A percentile compares a stretch with the other conserved stretches of the same genome.
Conservation (phyloP, 2,329 filamentous ascomycete genomes). For the Magnaporthiopsis incrustans region DNA sequence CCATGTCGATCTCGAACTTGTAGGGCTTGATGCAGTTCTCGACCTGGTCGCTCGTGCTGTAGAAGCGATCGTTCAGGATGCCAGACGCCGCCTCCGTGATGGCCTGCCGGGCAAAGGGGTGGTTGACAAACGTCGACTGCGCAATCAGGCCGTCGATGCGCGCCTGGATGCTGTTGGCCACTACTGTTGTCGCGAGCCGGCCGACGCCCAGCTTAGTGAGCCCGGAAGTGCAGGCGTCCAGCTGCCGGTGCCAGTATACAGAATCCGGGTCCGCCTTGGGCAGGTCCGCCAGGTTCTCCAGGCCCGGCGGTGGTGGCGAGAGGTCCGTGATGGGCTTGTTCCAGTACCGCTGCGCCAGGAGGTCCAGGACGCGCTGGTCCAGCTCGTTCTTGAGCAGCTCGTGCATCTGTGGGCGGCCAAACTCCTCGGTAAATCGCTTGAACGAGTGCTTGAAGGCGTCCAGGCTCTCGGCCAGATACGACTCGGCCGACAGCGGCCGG, state of each 20-base stretch:
- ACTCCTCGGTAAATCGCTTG: constrained; percentile 83
- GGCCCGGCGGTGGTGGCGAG: constrained; percentile 55
- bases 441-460: constrained; percentile 98
- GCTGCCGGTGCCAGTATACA: constrained; percentile 85
- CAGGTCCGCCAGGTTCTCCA: constrained; percentile 66
- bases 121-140: constrained; percentile 76
- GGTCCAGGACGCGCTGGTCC: constrained; percentile 88
- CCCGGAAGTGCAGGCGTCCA: constrained; percentile 84
- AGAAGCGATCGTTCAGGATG: constrained; percentile 89
- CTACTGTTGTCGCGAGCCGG: constrained; percentile 82
- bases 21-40: constrained; percentile 99
- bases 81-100: constrained; percentile 84
- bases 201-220: constrained; percentile 93
- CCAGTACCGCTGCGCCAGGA: constrained; percentile 92
- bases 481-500: constrained; percentile 86
- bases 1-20: constrained; percentile 95
- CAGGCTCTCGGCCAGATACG: constrained; percentile 89
- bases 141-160: constrained; percentile 73
- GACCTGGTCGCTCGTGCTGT: constrained; percentile 94
- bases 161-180: constrained; percentile 77
- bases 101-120: constrained; percentile 88
- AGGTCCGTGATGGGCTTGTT: constrained; percentile 90
- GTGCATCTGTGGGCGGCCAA: constrained; percentile 82
- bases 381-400: constrained; percentile 85
- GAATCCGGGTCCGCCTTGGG: constrained; percentile 80